Base-by-base conservation (phyloP, 2,329 filamentous ascomycete species). In the Sarocladium brachiariae region DNA sequence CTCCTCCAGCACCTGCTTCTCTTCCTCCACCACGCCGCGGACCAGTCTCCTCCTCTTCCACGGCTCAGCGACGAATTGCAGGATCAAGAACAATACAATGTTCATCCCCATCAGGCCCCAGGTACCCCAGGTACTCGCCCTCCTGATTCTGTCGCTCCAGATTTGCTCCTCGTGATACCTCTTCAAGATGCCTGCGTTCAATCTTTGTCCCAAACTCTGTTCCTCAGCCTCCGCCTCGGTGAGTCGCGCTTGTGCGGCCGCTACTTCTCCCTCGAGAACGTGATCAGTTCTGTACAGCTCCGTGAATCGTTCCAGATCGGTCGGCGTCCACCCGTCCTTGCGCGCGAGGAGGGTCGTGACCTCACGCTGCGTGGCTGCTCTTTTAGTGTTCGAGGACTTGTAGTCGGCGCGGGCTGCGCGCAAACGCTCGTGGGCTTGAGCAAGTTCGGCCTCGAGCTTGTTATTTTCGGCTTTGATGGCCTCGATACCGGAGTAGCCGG, bases 121-220 rank as follows among this genome's bases (percentile, higher is more conserved):
- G 0, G 93, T 99, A 31, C 95, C 92, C 93, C 93, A 99, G 0
- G 93, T 99, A 65, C 87, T 93, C 76, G 96, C 96, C 57, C 93
- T 78, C 31, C 93, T 79, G 64, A 99, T 99, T 59, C 95, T 92
- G 66, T 99, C 93, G 63, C 89, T 95, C 93, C 93, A 99, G 51
- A 99, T 95, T 72, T 99, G 93, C 72, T 99, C 93, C 70, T 99
- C 93, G 67, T 99, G 93, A 68, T 99, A 99, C 54, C 95, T 82
- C 54, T 87, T 87, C 49, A 96, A 74, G 59, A 97, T 96, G 48
- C 85, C 83, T 54, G 86, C 83, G 63, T 87, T 92, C 50, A 99
- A 73, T 59, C 84, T 80, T 49, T 83, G 80, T 51, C 84, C 80
- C 1, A 90, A 79, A 54, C 87, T 84, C 68, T 96, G 87, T 54